Percentiles rank a stretch among this genome's conserved stretches.
Conservation (phyloP, 352 stramenopile species). For the Pythium periplocum region DNA sequence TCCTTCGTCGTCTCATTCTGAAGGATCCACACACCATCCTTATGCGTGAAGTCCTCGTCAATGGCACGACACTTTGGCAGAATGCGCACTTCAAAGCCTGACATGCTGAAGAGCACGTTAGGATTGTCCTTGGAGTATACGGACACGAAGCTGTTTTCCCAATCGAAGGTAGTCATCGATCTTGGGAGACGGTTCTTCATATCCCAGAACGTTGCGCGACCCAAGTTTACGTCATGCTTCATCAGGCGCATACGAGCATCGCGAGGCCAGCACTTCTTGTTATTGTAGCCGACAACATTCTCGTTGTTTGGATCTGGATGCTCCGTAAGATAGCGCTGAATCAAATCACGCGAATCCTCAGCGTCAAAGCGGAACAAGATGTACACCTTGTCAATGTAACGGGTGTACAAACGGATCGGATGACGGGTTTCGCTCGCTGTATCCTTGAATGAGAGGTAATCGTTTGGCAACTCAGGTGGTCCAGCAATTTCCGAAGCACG, state of each 20-base stretch:
- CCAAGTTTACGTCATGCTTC: constrained; percentile 99
- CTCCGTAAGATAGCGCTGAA: constrained; percentile 99
- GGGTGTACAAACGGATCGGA: constrained; percentile 99
- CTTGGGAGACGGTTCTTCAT: constrained; percentile 99
- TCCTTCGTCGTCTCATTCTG: constrained; percentile 99
- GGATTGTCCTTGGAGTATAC: constrained; percentile 99
- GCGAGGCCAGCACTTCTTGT: constrained; percentile 99
- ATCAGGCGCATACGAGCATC: constrained; percentile 99
- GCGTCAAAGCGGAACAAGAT: constrained; percentile 98
- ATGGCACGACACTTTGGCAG: constrained; percentile 90
- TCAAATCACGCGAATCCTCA: constrained; percentile 98
- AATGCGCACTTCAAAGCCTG: constrained; percentile 97
- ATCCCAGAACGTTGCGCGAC: constrained; percentile 99
- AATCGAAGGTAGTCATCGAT: constrained; percentile 98
- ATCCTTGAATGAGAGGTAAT: constrained; percentile 98
- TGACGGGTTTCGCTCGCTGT: constrained; percentile 96
- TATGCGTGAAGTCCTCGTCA: constrained; percentile 92
- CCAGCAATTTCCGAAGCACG: constrained; percentile 98
- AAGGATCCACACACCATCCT: constrained; percentile 99
- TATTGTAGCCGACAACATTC: constrained; percentile 99
- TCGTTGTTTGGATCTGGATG: constrained; percentile 99
- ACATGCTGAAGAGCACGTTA: constrained; percentile 99
- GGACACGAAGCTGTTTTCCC: constrained; percentile 99
- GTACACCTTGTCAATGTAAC: constrained; percentile 99
- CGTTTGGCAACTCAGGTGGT: constrained; percentile 96